phyloP scores from a whole-genome alignment of 345 rosid species.

The Populus euphratica region DNA sequence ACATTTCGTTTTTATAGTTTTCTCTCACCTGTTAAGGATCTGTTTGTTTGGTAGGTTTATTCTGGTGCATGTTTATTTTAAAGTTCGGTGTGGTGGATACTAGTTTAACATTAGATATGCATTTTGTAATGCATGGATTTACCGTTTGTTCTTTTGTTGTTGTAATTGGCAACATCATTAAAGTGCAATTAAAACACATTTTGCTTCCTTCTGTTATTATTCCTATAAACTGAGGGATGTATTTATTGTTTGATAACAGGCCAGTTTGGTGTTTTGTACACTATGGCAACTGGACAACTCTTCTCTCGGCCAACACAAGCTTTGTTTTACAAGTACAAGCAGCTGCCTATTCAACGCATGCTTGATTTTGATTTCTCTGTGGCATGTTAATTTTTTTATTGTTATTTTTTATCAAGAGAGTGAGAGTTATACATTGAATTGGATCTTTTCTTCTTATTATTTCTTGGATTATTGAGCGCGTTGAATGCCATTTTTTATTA shows the following conservation, averaged over 20 bases:
- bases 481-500: background rate
- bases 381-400: slow-evolving; percentile 34
- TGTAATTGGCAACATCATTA: background rate
- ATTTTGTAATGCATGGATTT: background rate
- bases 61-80: background rate
- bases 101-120: background rate
- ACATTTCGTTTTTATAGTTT: background rate
- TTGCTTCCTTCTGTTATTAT: background rate
- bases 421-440: too few relatives aligned
- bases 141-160: background rate
- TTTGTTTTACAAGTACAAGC: slow-evolving; percentile 89
- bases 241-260: slow-evolving; percentile 31
- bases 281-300: slow-evolving; percentile 92
- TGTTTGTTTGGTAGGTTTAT: background rate
- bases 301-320: slow-evolving; percentile 88
- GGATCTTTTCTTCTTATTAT: too few relatives aligned
- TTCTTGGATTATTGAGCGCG: background rate
- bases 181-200: background rate
- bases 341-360: slow-evolving; percentile 96
- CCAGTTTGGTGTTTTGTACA: slow-evolving; percentile 30
- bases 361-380: slow-evolving; percentile 97
- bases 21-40: background rate
- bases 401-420: too few relatives aligned
- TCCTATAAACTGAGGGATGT: background rate
- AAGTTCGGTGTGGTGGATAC: background rate